These are phyloP conservation scores for Melanogaster broomeanus DNA, from an alignment of 768 basidiomycete species.

Conservation along the genomic window DNA sequence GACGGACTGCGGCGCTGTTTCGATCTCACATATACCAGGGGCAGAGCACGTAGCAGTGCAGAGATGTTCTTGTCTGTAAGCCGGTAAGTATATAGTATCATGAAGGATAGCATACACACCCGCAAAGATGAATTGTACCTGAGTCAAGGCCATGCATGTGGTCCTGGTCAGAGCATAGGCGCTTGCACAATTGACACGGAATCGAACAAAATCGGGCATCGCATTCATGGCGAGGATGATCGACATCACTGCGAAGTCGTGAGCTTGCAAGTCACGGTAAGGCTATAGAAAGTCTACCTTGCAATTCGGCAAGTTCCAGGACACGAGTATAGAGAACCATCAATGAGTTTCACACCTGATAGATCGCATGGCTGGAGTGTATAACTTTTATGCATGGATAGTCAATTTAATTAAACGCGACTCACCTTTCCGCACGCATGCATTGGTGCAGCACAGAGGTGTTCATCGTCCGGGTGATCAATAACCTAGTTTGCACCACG, in stretches of 20 bases:
- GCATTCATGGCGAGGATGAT: constrained; percentile 51
- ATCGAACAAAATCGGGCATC: constrained; percentile 55
- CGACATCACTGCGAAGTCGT: constrained; percentile 38
- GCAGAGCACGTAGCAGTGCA: constrained; percentile 46
- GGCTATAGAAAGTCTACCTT: constrained; percentile 30
- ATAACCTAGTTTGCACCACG: constrained; percentile 37
- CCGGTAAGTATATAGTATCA: background rate
- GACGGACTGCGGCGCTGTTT: constrained; percentile 57
- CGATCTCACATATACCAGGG: constrained; percentile 57
- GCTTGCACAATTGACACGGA: constrained; percentile 54
- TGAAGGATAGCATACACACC: constrained; percentile 34
- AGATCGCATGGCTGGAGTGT: constrained; percentile 43
- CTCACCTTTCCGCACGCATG: constrained; percentile 60
- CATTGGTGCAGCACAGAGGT: constrained; percentile 51
- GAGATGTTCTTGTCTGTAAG: constrained; percentile 49
- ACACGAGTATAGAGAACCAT: constrained; percentile 42
- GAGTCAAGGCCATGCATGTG: constrained; percentile 54
- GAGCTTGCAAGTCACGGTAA: background rate
- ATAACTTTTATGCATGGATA: background rate
- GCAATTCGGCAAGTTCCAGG: constrained; percentile 42
- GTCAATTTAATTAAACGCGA: too few relatives aligned
- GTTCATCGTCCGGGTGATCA: constrained; percentile 49
- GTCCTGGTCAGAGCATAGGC: constrained; percentile 46
- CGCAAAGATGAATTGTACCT: constrained; percentile 53
- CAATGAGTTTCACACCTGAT: constrained; percentile 26